Conservation (phyloP, 2,329 filamentous ascomycete species). For the Paracamarosporium sp. region DNA sequence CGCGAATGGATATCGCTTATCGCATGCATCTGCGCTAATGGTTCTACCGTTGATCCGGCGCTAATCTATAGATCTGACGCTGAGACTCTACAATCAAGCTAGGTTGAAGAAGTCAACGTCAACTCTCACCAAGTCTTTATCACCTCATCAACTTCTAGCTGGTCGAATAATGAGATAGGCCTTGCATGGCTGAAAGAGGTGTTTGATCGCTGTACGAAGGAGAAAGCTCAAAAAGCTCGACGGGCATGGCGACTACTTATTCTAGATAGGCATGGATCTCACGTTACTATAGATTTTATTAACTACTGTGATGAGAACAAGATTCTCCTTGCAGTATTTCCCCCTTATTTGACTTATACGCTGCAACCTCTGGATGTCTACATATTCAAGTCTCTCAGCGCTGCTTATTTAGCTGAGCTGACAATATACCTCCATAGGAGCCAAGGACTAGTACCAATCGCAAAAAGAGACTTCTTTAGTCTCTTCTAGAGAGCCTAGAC, state of each 20-base stretch:
- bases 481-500: background rate
- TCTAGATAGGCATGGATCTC: slow-evolving; percentile 19
- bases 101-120: slow-evolving; percentile 5
- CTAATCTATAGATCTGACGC: background rate
- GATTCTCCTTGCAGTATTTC: slow-evolving; percentile 10
- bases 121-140: slow-evolving; percentile 8
- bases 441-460: background rate
- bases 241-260: slow-evolving; percentile 14
- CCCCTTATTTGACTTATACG: background rate
- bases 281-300: slow-evolving; percentile 6
- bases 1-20: slow-evolving; percentile 6
- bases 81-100: background rate
- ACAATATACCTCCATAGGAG: background rate
- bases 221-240: slow-evolving; percentile 9
- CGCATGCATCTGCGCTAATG: background rate
- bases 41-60: background rate
- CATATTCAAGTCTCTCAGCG: background rate
- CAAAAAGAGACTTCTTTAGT: background rate
- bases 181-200: slow-evolving; percentile 14
- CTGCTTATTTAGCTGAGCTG: background rate
- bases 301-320: slow-evolving; percentile 18
- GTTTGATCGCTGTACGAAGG: slow-evolving; percentile 19
- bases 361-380: background rate
- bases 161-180: slow-evolving; percentile 16
- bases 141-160: background rate